Evolutionary conservation across 2,329 filamentous ascomycete genomes (phyloP).

Genomic region (Blumeriella jaapii): DNA sequence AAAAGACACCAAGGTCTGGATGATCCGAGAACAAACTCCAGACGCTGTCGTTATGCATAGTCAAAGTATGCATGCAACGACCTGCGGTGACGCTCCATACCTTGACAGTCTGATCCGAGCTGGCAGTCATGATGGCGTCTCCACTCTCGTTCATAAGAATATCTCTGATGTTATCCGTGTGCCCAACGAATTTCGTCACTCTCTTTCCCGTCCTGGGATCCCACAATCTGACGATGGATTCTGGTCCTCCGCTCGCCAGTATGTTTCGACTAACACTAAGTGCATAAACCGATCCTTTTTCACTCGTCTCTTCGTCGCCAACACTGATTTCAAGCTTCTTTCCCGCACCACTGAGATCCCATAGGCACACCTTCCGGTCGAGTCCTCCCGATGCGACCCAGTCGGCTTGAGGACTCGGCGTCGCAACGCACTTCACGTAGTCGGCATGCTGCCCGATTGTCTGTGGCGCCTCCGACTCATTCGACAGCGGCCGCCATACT

Average conservation of each 20-base stretch:
- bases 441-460: constrained; percentile 90
- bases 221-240: constrained; percentile 87
- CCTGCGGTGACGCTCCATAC: constrained; percentile 94
- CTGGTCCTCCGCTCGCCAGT: constrained; percentile 84
- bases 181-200: constrained; percentile 92
- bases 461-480: constrained; percentile 51
- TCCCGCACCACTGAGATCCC: constrained; percentile 83
- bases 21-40: constrained; percentile 92
- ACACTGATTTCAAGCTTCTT: constrained; percentile 81
- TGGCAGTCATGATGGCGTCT: constrained; percentile 86
- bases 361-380: constrained; percentile 83
- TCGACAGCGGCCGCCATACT: constrained; percentile 64
- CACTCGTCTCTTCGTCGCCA: constrained; percentile 66
- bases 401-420: constrained; percentile 55
- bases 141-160: constrained; percentile 82
- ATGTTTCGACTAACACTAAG: constrained; percentile 70
- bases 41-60: constrained; percentile 97
- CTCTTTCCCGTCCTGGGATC: constrained; percentile 80
- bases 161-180: constrained; percentile 87
- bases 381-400: constrained; percentile 94
- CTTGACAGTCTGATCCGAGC: constrained; percentile 94
- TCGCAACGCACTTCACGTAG: constrained; percentile 90
- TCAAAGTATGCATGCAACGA: constrained; percentile 93
- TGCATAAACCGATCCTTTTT: constrained; percentile 94
- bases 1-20: constrained; percentile 78